A percentile compares a stretch with the other conserved stretches of the same genome.
These are phyloP conservation scores for Solanum megistacrolobum DNA, from an alignment of 257 asterid species.

Conservation along the genomic window DNA sequence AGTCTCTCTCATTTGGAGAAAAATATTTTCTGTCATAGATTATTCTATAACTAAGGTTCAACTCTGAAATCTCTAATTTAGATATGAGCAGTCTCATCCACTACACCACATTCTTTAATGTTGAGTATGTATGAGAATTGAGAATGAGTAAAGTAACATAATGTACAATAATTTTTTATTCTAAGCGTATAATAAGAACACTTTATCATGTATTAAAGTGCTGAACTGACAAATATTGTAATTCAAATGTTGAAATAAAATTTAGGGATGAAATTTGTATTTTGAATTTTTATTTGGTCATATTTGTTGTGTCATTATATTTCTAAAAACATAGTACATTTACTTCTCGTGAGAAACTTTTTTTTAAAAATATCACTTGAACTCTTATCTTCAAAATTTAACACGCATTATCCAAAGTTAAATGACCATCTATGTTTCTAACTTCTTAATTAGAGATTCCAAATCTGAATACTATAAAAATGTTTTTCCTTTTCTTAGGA, in stretches of 20 bases:
- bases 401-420: background rate
- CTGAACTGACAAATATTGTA: accelerated
- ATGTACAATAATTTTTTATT: background rate
- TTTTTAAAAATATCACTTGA: background rate
- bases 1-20: accelerated
- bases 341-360: background rate
- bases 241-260: background rate
- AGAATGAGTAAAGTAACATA: background rate
- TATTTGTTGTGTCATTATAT: too few species aligned
- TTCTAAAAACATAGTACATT: too few species aligned
- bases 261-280: background rate
- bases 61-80: too few species aligned
- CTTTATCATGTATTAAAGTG: background rate
- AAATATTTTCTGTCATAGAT: accelerated
- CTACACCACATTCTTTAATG: accelerated
- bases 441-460: background rate
- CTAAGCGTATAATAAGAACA: background rate
- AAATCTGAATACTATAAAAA: background rate
- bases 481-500: too few species aligned
- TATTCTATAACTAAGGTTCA: too few species aligned
- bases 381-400: background rate
- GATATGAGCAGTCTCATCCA: accelerated
- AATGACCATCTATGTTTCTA: background rate
- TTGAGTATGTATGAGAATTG: too few species aligned
- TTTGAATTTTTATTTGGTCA: background rate